Base-by-base conservation (phyloP, 2,329 filamentous ascomycete genomes). In the Bimuria novae-zelandiae region DNA sequence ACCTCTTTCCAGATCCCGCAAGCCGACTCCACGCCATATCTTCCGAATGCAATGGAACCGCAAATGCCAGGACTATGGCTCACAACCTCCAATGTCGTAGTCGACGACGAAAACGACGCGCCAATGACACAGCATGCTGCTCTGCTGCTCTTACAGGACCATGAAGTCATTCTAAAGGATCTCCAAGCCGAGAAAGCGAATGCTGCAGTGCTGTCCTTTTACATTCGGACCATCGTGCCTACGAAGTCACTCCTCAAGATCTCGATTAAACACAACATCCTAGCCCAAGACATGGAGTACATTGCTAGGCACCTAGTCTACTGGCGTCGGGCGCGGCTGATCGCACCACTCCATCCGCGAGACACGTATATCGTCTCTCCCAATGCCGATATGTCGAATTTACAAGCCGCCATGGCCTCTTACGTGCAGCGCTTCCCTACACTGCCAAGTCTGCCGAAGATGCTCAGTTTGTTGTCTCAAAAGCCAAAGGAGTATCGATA, bases 241-340 rank as follows among this genome's bases (percentile, higher is more conserved):
- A 86, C 82, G 1, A 87, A 87, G 60, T 84, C 82, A 0, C 59
- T 92, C 81, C 62, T 89, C 82, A 89, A 92, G 70, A 84, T 91
- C 49, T 85, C 87, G 14, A 83, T 87, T 60, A 84, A 82, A 60
- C 85, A 89, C 46, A 83, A 87, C 17, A 87, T 97, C 47, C 86
- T 89, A 3, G 81, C 94, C 1, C 82, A 85, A 27, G 90, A 96
- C 62, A 88, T 97, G 57, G 88, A 93, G 58, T 88, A 90, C 62
- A 89, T 96, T 57, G 92, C 92, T 8, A 89, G 90, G 52, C 94
- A 97, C 76, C 88, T 99, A 57, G 92, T 97, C 56, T 96, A 95
- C 76, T 97, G 93, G 92, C 87, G 94, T 21, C 88, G 92, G 52
- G 94, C 93, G 41, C 89, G 95, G 55, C 89, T 93, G 14, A 93